Conservation (phyloP, 352 stramenopile genomes). For the Globisporangium okanoganense region DNA sequence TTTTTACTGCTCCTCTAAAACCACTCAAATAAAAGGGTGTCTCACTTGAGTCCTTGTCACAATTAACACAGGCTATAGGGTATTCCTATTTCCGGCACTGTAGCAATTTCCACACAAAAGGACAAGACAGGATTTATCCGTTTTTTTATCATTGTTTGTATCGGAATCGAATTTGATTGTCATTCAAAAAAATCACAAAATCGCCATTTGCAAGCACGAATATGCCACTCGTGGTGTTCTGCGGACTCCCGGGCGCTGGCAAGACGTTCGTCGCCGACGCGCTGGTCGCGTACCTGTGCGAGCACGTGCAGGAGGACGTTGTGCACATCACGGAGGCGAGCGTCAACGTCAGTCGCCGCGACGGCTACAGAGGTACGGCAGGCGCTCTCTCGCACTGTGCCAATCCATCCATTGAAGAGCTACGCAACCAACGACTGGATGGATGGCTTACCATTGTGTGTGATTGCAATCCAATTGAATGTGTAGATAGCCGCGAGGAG, state of each 20-base stretch:
- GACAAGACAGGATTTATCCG: too few species aligned
- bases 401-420: not conserved
- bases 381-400: not conserved
- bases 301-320: conserved; percentile 38
- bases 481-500: conserved; percentile 50
- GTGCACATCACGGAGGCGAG: conserved; percentile 53
- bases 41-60: too few species aligned
- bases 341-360: conserved; percentile 53
- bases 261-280: conserved; percentile 58
- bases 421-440: not conserved
- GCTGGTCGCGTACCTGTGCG: conserved; percentile 41
- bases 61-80: too few species aligned
- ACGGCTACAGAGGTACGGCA: conserved; percentile 59
- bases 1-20: too few species aligned
- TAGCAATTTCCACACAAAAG: not conserved
- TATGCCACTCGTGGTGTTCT: conserved; percentile 79
- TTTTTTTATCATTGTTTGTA: too few species aligned
- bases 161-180: too few species aligned
- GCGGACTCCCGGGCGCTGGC: conserved; percentile 60
- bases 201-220: not conserved
- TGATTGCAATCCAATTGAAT: not conserved
- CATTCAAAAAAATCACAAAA: too few species aligned
- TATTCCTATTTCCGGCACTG: too few species aligned
- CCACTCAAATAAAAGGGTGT: too few species aligned
- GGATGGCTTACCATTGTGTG: not conserved